A percentile compares a stretch with the other conserved stretches of the same genome.
phyloP scores from a whole-genome alignment of 257 asterid species.

The Petunia secreta region DNA sequence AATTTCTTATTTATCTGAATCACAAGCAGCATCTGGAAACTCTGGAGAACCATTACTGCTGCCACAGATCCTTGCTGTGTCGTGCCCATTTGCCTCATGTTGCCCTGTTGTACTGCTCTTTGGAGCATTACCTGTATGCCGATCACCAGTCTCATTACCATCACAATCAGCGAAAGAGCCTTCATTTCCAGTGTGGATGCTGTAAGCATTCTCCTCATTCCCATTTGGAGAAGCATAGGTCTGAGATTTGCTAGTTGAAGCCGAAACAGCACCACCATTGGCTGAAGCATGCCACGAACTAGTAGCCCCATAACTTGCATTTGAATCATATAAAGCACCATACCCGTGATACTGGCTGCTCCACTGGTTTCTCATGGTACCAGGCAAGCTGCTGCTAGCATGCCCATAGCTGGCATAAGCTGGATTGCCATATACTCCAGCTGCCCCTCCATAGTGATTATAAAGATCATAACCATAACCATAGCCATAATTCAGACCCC shows the following conservation, averaged over 20 bases:
- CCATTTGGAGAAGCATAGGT: conserved; percentile 66
- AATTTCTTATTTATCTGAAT: conserved; percentile 22
- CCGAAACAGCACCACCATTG: conserved; percentile 42
- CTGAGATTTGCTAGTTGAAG: conserved; percentile 68
- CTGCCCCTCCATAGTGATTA: conserved; percentile 43
- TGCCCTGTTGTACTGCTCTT: conserved; percentile 40
- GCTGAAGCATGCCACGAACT: conserved; percentile 55
- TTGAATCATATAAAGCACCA: conserved; percentile 37
- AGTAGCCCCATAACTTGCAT: conserved; percentile 60
- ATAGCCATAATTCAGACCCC: conserved; percentile 59
- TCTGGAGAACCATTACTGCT: conserved; percentile 26
- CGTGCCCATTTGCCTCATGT: conserved; percentile 25
- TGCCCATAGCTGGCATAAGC: conserved; percentile 48
- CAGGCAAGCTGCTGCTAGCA: conserved; percentile 56
- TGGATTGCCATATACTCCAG: conserved; percentile 64
- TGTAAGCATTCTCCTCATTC: conserved; percentile 74
- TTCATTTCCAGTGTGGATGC: conserved; percentile 64
- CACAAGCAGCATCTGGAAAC: conserved; percentile 34
- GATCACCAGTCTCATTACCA: conserved; percentile 60
- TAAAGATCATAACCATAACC: conserved; percentile 30
- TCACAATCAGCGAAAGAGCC: conserved; percentile 41
- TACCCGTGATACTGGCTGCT: conserved; percentile 71
- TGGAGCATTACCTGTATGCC: conserved; percentile 67
- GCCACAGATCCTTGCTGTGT: conserved; percentile 11
- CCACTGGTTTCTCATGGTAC: conserved; percentile 67